Base-by-base conservation (phyloP, 352 stramenopile genomes). In the Phytophthora tentaculata region DNA sequence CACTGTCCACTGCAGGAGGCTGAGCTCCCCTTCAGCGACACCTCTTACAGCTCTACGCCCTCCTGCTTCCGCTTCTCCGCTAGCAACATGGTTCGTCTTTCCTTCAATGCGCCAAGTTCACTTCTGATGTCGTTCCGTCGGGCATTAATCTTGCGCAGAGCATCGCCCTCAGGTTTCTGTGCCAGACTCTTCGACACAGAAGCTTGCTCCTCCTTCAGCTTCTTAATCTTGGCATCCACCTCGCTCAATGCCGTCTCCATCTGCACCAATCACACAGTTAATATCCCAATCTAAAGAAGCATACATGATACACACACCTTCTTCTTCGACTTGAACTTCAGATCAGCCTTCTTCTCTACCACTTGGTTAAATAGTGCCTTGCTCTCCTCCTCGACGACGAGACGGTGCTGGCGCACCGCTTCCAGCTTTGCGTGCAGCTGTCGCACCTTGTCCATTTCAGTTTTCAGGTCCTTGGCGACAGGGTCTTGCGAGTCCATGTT, bases 281-380 rank as follows among this genome's bases (percentile, higher is more conserved):
- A 29, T 41, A 22, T 16, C 28, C 28, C 39, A n/a, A n/a, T n/a
- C n/a, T n/a, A n/a, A n/a, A n/a, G n/a, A n/a, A n/a, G n/a, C n/a
- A n/a, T n/a, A n/a, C n/a, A n/a, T n/a, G n/a, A n/a, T n/a, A n/a
- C n/a, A n/a, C 43, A 39, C 74, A 89, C 83, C 83, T 94, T 94
- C 63, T 92, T 90, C 75, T 96, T 96, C 9, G 86, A 94, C 76
- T 96, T 90, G 69, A 96, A 92, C 59, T 94, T 93, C 54, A 96
- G 64, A 64, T 96, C 88, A 43, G 88, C 88, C 71, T 96, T 96
- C 79, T 94, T 94, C 68, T 96, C 86, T 29, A 96, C 88, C 47
- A 96, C 88, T 75, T 91, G 81, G 63, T 91, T 96, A 79, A 93
- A 96, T 73, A 96, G 79, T 64, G 88, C 84, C 73, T 96, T 96